phyloP scores from a whole-genome alignment of 352 stramenopile genomes.

The Achlya hypogyna region DNA sequence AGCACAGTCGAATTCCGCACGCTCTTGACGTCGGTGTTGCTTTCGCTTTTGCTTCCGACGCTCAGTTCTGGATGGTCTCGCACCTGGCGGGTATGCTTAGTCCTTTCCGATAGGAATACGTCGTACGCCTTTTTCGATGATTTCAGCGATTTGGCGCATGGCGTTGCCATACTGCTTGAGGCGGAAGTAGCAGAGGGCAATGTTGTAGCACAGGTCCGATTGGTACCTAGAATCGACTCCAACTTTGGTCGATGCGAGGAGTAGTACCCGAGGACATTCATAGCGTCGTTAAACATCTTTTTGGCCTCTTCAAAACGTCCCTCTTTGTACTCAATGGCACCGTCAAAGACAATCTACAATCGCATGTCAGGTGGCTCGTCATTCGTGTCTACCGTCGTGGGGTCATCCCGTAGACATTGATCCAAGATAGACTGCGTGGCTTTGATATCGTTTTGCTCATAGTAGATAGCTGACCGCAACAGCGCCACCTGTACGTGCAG shows the following conservation, averaged over 20 bases:
- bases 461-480: constrained; percentile 89
- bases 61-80: constrained; percentile 89
- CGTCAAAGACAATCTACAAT: constrained; percentile 59
- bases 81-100: constrained; percentile 15
- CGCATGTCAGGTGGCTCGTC: no score
- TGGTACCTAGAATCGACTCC: constrained; percentile 45
- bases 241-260: not conserved
- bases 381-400: constrained; percentile 55
- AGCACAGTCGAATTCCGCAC: constrained; percentile 90
- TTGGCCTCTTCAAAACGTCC: constrained; percentile 83
- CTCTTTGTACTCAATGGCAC: constrained; percentile 79
- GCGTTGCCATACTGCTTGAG: constrained; percentile 87
- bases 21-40: constrained; percentile 77
- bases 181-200: constrained; percentile 92
- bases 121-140: constrained; percentile 84
- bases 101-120: not conserved
- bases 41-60: constrained; percentile 87
- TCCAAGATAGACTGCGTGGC: constrained; percentile 87
- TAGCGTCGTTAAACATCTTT: constrained; percentile 87
- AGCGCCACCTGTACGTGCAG: constrained; percentile 29
- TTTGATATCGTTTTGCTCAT: constrained; percentile 92
- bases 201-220: constrained; percentile 91
- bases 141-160: constrained; percentile 88
- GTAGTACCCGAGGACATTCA: constrained; percentile 77
- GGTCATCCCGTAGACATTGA: constrained; percentile 87